Conservation (phyloP, 1,139 yeast genomes). For the Debaryomycetaceae sp. region DNA sequence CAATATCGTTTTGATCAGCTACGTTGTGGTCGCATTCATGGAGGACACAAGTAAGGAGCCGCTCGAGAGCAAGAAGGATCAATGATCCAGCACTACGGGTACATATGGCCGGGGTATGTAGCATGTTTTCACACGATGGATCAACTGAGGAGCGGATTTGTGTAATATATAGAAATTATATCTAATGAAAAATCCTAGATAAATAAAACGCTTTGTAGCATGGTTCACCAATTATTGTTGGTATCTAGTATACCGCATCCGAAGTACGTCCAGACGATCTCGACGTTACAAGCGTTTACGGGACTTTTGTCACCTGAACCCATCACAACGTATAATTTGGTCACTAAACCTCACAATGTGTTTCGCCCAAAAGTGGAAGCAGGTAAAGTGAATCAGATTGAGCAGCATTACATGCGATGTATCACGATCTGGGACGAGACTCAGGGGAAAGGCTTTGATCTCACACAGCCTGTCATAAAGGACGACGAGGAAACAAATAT, state of each 20-base stretch:
- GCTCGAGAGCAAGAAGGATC: constrained; percentile 19
- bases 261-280: constrained; percentile 39
- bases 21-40: constrained; percentile 79
- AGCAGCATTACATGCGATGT: constrained; percentile 45
- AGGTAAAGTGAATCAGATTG: constrained; percentile 49
- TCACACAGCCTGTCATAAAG: constrained; percentile 24
- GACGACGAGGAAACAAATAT: constrained; percentile 16
- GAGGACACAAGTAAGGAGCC: constrained; percentile 57
- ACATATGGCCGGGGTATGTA: background rate
- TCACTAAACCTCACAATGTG: constrained; percentile 40
- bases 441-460: constrained; percentile 15
- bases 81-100: background rate
- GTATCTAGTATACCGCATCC: constrained; percentile 41
- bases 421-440: constrained; percentile 38
- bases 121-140: background rate
- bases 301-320: constrained; percentile 38
- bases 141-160: background rate
- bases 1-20: constrained; percentile 80
- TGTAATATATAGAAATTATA: constrained; percentile 2
- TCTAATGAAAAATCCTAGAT: background rate
- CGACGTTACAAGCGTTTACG: constrained; percentile 45
- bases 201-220: constrained; percentile 7
- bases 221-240: constrained; percentile 45
- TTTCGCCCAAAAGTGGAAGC: constrained; percentile 49
- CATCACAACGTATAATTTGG: constrained; percentile 41